Evolutionary conservation across 2,329 filamentous ascomycete species (phyloP).

Genomic region (Sporothrix inflata): DNA sequence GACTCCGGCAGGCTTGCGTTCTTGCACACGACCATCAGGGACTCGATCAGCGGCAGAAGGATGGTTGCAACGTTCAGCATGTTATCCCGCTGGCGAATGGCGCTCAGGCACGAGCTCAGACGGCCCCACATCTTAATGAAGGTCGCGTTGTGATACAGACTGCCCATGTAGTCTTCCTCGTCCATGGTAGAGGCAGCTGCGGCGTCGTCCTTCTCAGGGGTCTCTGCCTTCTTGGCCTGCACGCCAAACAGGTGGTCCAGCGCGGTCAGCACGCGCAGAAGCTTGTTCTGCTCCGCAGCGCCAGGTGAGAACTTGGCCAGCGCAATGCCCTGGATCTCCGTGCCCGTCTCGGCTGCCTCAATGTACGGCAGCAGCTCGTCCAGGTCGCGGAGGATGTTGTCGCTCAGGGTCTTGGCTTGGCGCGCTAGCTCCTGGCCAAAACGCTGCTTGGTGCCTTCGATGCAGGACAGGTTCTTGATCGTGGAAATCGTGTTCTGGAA

Average conservation of each 20-base stretch:
- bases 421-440: conserved; percentile 92
- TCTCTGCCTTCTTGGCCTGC: conserved; percentile 61
- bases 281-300: conserved; percentile 94
- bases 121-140: conserved; percentile 92
- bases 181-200: conserved; percentile 44
- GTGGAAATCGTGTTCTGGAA: conserved; percentile 97
- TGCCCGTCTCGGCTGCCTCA: conserved; percentile 81
- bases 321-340: conserved; percentile 92
- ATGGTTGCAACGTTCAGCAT: conserved; percentile 98
- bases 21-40: conserved; percentile 98
- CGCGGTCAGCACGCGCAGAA: conserved; percentile 88
- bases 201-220: conserved; percentile 30
- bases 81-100: conserved; percentile 88
- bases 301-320: conserved; percentile 94
- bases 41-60: conserved; percentile 89
- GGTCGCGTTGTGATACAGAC: conserved; percentile 86
- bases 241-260: conserved; percentile 94
- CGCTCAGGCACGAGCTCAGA: conserved; percentile 82
- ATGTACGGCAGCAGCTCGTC: conserved; percentile 86
- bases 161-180: conserved; percentile 83
- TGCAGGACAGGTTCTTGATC: conserved; percentile 96
- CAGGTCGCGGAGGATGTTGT: conserved; percentile 82
- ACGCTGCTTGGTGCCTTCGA: conserved; percentile 84
- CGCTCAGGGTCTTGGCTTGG: conserved; percentile 82
- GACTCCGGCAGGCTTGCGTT: conserved; percentile 80